These are phyloP conservation scores for Hypoxylon sp. DNA, from an alignment of 2,329 filamentous ascomycete genomes.

Conservation along the genomic window DNA sequence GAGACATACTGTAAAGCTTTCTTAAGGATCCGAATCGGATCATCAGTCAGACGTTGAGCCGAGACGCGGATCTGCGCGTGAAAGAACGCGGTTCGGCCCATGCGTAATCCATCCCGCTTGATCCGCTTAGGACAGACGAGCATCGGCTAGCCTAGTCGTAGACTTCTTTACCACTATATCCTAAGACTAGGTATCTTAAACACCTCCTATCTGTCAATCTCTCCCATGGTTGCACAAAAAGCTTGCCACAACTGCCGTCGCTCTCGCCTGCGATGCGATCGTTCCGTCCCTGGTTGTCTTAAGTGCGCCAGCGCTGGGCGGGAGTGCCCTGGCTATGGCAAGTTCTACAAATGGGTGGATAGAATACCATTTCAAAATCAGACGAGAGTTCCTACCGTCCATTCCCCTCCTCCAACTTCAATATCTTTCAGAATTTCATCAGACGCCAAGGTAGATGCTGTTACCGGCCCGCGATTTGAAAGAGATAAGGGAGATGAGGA, in stretches of 20 bases:
- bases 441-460: slow-evolving; percentile 1
- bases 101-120: slow-evolving; percentile 5
- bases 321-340: slow-evolving; percentile 72
- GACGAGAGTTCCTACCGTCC: slow-evolving; percentile 41
- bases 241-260: slow-evolving; percentile 72
- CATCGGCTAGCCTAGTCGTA: neutral
- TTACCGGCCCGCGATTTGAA: too few relatives aligned
- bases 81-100: neutral
- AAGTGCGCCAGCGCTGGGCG: slow-evolving; percentile 68
- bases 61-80: slow-evolving; percentile 2
- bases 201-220: slow-evolving; percentile 1
- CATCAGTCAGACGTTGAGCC: slow-evolving; percentile 3
- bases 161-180: neutral
- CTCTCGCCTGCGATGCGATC: slow-evolving; percentile 71
- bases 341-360: slow-evolving; percentile 69
- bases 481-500: too few relatives aligned
- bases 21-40: slow-evolving; percentile 7
- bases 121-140: neutral
- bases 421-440: slow-evolving; percentile 34
- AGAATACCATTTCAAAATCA: slow-evolving; percentile 63
- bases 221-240: slow-evolving; percentile 47
- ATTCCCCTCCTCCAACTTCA: slow-evolving; percentile 4
- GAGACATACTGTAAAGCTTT: slow-evolving; percentile 22
- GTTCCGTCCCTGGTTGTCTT: slow-evolving; percentile 68
- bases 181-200: too few relatives aligned